Percentiles rank a stretch among this genome's conserved stretches.
phyloP scores from a whole-genome alignment of 1,139 yeast genomes.

The Meyerozyma carpophila region DNA sequence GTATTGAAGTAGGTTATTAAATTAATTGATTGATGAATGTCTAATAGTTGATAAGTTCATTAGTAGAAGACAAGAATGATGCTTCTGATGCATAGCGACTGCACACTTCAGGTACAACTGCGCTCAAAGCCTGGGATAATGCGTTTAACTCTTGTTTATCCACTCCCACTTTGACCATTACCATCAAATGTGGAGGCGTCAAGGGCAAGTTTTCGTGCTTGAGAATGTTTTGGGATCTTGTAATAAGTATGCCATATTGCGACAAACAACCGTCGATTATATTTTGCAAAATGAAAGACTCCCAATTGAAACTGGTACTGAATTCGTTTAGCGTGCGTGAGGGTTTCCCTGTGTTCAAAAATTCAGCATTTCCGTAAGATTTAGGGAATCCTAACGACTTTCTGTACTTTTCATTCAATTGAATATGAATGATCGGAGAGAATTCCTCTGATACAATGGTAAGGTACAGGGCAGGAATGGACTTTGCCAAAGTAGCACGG shows the following conservation, averaged over 20 bases:
- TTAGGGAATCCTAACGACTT: slow-evolving; percentile 38
- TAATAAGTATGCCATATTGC: slow-evolving; percentile 52
- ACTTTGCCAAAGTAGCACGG: slow-evolving; percentile 13
- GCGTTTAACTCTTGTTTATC: slow-evolving; percentile 47
- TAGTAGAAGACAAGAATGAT: slow-evolving; percentile 7
- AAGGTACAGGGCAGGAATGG: slow-evolving; percentile 17
- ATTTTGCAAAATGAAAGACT: slow-evolving; percentile 57
- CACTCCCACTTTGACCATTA: slow-evolving; percentile 55
- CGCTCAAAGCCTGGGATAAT: slow-evolving; percentile 11
- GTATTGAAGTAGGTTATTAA: slow-evolving; percentile 3
- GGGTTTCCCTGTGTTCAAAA: slow-evolving; percentile 36
- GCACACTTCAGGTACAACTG: slow-evolving; percentile 12
- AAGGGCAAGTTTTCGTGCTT: slow-evolving; percentile 77
- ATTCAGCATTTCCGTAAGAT: slow-evolving; percentile 40
- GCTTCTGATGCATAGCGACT: slow-evolving; percentile 5
- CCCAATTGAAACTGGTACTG: slow-evolving; percentile 38
- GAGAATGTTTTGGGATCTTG: slow-evolving; percentile 64
- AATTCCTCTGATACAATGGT: slow-evolving; percentile 51
- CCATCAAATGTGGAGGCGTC: slow-evolving; percentile 59
- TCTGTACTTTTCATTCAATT: slow-evolving; percentile 42
- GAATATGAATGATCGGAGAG: slow-evolving; percentile 67
- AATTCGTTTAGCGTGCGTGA: slow-evolving; percentile 29
- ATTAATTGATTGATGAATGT: background rate
- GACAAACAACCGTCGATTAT: slow-evolving; percentile 52
- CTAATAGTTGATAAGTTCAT: slow-evolving; percentile 3